Evolutionary conservation across 805 yeast genomes (phyloP).

Genomic region (Ogataea siamensis): DNA sequence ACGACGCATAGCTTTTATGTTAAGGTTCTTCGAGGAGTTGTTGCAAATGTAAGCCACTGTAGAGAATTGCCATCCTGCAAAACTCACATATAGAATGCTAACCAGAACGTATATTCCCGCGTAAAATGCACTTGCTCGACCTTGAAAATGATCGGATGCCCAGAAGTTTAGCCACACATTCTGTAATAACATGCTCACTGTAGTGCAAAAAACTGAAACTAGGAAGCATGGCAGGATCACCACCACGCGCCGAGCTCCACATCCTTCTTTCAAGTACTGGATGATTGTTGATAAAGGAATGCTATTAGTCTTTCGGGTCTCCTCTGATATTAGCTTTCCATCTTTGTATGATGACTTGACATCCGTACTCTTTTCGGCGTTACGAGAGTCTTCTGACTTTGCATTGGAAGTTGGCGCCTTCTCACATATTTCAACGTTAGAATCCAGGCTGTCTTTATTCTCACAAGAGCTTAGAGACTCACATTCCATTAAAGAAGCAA

Average conservation of each 20-base stretch:
- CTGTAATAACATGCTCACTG: conserved; percentile 53
- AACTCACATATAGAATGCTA: conserved; percentile 45
- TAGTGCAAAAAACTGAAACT: conserved; percentile 32
- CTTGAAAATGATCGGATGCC: conserved; percentile 52
- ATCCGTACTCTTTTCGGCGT: conserved; percentile 25
- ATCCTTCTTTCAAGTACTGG: not conserved
- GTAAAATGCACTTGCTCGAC: conserved; percentile 50
- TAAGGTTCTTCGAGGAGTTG: conserved; percentile 53
- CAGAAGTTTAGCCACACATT: conserved; percentile 83
- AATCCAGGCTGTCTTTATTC: conserved; percentile 20
- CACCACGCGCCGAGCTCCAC: conserved; percentile 1
- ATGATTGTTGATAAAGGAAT: conserved; percentile 20
- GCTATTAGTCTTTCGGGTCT: conserved; percentile 52
- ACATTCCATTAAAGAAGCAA: conserved; percentile 50
- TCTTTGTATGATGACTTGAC: conserved; percentile 35
- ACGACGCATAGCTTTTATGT: conserved; percentile 55
- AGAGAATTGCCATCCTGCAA: conserved; percentile 43
- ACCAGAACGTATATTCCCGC: conserved; percentile 70
- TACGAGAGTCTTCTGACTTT: not conserved
- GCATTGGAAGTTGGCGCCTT: not conserved
- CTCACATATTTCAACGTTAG: not conserved
- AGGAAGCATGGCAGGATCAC: conserved; percentile 4
- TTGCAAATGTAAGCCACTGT: conserved; percentile 49
- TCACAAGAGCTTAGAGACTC: conserved; percentile 29
- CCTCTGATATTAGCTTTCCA: conserved; percentile 45